These are phyloP conservation scores for Populus ilicifolia DNA, from an alignment of 345 rosid genomes.

Conservation along the genomic window DNA sequence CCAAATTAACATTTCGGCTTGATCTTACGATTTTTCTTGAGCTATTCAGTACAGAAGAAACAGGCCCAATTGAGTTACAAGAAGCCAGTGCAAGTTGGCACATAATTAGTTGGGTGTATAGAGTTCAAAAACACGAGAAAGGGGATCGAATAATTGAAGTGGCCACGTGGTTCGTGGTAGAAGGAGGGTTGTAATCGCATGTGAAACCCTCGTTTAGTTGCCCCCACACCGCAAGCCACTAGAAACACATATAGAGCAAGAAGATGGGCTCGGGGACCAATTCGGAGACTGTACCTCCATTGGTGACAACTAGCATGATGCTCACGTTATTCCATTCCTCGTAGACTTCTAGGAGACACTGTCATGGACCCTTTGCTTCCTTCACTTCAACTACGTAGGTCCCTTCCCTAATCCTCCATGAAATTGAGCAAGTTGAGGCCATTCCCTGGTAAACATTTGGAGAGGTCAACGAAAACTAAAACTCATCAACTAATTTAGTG, in stretches of 20 bases:
- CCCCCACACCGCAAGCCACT: conserved; percentile 31
- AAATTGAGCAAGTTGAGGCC: conserved; percentile 5
- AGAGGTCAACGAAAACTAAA: conserved; percentile 34
- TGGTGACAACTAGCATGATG: conserved; percentile 50
- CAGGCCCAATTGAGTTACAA: too few relatives aligned
- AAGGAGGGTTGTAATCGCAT: conserved; percentile 41
- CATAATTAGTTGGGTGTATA: too few relatives aligned
- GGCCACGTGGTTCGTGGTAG: conserved; percentile 55
- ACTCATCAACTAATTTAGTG: background rate
- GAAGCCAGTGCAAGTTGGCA: too few relatives aligned
- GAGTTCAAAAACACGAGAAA: background rate
- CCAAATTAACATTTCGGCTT: background rate
- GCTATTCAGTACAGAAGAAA: background rate
- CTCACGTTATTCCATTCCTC: conserved; percentile 51
- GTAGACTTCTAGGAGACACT: conserved; percentile 45
- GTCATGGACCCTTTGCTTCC: conserved; percentile 34
- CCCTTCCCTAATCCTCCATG: conserved; percentile 19
- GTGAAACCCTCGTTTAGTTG: conserved; percentile 45
- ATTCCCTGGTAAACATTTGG: background rate
- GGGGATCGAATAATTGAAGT: conserved; percentile 21
- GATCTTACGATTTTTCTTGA: background rate
- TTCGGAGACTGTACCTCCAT: conserved; percentile 4
- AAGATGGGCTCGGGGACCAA: conserved; percentile 22
- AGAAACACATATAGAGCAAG: background rate
- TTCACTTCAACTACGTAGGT: conserved; percentile 30